Evolutionary conservation across 2,329 filamentous ascomycete species (phyloP).

Genomic region (Rutstroemia sp.): DNA sequence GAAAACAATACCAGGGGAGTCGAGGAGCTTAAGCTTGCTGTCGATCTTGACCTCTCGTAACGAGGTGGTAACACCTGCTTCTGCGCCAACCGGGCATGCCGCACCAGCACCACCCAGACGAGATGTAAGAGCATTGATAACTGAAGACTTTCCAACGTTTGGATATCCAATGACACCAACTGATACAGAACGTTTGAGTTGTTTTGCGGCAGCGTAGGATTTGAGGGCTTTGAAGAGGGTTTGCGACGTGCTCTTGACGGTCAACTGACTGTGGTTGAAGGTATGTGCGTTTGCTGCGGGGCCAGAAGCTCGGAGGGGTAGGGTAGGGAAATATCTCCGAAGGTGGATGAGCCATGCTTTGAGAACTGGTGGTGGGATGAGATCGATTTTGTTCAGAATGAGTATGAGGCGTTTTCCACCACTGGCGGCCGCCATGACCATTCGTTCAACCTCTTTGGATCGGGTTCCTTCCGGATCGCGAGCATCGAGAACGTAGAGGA

Average conservation of each 20-base stretch:
- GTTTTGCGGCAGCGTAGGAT: constrained; percentile 73
- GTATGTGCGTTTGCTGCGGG: constrained; percentile 79
- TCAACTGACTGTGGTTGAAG: constrained; percentile 87
- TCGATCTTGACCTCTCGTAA: constrained; percentile 89
- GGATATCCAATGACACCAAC: constrained; percentile 94
- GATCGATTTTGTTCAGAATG: constrained; percentile 91
- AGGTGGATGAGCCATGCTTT: constrained; percentile 80
- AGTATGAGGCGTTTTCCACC: constrained; percentile 85
- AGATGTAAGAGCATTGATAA: constrained; percentile 86
- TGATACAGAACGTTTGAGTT: constrained; percentile 81
- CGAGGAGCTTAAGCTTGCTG: constrained; percentile 86
- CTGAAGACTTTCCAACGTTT: constrained; percentile 92
- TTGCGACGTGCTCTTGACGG: constrained; percentile 76
- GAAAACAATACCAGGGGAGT: constrained; percentile 93
- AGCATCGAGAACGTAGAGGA: constrained; percentile 89
- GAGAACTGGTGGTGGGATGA: constrained; percentile 74
- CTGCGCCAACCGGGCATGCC: constrained; percentile 81
- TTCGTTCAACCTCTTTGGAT: constrained; percentile 83
- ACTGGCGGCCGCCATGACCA: constrained; percentile 79
- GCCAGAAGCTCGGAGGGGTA: constrained; percentile 78
- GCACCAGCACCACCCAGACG: constrained; percentile 62
- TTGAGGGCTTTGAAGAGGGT: constrained; percentile 86
- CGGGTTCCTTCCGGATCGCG: constrained; percentile 86
- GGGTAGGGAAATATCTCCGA: constrained; percentile 81
- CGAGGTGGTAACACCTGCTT: constrained; percentile 85